Conservation (phyloP, 768 basidiomycete genomes). For the Amanita fuliginea region DNA sequence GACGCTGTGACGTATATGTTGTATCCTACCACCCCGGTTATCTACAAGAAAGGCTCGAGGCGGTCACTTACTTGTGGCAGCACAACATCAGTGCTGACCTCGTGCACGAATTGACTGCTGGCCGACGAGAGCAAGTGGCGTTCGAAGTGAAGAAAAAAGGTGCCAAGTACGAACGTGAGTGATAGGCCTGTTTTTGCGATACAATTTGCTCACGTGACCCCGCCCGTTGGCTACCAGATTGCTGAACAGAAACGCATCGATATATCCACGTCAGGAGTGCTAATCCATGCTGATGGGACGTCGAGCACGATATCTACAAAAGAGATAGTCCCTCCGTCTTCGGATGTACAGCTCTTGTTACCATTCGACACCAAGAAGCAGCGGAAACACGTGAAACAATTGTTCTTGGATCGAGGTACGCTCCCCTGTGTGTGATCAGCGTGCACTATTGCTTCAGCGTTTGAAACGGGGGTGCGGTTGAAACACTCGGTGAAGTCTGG, state of each 20-base stretch:
- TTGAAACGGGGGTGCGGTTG: conserved; percentile 46
- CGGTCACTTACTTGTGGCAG: conserved; percentile 68
- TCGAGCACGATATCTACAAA: conserved; percentile 23
- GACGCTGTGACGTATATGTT: conserved; percentile 80
- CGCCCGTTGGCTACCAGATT: conserved; percentile 56
- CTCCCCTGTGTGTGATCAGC: not conserved
- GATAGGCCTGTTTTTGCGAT: not conserved
- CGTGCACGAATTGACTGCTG: conserved; percentile 65
- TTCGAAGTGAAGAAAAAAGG: conserved; percentile 81
- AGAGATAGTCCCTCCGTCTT: conserved; percentile 19
- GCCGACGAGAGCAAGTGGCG: conserved; percentile 47
- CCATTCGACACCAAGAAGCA: conserved; percentile 66
- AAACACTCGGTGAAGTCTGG: conserved; percentile 48
- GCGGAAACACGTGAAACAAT: conserved; percentile 58
- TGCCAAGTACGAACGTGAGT: conserved; percentile 62
- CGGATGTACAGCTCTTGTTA: conserved; percentile 54
- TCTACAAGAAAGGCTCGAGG: conserved; percentile 68
- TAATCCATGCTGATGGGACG: conserved; percentile 26
- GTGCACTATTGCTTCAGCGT: conserved; percentile 32
- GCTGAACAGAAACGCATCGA: conserved; percentile 73
- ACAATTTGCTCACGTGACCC: not conserved
- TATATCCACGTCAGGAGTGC: conserved; percentile 48
- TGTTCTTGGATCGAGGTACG: conserved; percentile 59
- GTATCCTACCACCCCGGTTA: conserved; percentile 69
- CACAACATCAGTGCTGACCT: conserved; percentile 78